phyloP scores from a whole-genome alignment of 2,329 filamentous ascomycete genomes.

The Sphaerulina vaccinii region DNA sequence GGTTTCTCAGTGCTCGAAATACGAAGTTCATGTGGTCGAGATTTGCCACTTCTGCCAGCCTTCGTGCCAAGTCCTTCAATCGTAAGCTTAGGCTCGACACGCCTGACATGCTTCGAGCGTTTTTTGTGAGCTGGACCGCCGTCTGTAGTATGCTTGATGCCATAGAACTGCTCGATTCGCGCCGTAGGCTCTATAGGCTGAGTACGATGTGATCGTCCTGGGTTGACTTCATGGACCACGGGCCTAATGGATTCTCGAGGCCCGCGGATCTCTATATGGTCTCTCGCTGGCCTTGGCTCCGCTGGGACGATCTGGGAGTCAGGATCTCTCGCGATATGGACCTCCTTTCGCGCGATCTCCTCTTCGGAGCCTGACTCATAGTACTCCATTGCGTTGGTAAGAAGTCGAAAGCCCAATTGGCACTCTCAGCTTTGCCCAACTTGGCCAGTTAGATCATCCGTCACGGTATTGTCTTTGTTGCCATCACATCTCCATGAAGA shows the following conservation, averaged over 20 bases:
- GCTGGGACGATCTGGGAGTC: neutral
- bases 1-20: neutral
- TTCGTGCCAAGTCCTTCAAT: neutral
- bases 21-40: neutral
- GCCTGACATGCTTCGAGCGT: neutral
- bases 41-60: neutral
- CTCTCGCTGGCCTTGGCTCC: neutral
- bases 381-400: neutral
- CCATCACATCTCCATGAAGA: too few species aligned
- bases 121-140: neutral
- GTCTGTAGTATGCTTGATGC: neutral
- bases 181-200: constrained; percentile 2
- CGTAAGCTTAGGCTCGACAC: neutral
- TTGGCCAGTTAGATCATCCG: too few species aligned
- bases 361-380: neutral
- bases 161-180: constrained; percentile 6
- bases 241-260: neutral
- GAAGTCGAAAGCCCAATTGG: neutral
- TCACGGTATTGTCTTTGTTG: too few species aligned
- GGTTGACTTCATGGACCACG: neutral
- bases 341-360: neutral
- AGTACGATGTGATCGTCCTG: neutral
- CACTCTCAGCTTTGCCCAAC: too few species aligned
- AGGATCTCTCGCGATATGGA: neutral
- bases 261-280: neutral